These are phyloP conservation scores for Colletotrichum karsti DNA, from an alignment of 2,329 filamentous ascomycete genomes.

Conservation along the genomic window DNA sequence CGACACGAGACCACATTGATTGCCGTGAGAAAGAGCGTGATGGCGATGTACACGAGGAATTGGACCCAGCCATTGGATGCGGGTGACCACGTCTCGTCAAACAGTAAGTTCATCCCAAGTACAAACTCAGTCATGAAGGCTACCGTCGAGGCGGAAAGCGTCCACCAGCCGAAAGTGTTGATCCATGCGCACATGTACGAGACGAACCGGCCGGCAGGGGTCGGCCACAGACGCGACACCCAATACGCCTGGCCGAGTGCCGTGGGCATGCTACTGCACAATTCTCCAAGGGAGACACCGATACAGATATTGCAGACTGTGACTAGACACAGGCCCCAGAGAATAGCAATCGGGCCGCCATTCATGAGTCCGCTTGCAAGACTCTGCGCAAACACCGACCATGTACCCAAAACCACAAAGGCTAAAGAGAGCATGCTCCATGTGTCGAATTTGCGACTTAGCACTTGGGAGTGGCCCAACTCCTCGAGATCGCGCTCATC, in stretches of 20 bases:
- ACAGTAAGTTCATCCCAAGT: constrained; percentile 64
- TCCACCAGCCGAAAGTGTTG: constrained; percentile 69
- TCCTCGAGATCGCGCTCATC: constrained; percentile 49
- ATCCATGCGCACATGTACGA: constrained; percentile 69
- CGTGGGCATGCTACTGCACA: constrained; percentile 67
- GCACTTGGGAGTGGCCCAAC: constrained; percentile 47
- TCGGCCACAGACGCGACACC: constrained; percentile 51
- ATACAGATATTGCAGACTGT: constrained; percentile 61
- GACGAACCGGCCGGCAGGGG: constrained; percentile 53
- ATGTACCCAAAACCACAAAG: constrained; percentile 66
- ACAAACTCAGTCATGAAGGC: constrained; percentile 68
- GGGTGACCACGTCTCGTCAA: constrained; percentile 55
- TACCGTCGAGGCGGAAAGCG: constrained; percentile 61
- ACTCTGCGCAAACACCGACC: constrained; percentile 62
- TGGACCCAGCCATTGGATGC: constrained; percentile 56
- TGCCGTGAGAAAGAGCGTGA: constrained; percentile 55
- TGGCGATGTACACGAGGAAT: constrained; percentile 63
- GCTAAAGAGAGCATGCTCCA: constrained; percentile 66
- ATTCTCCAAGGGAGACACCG: constrained; percentile 62
- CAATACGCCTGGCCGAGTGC: constrained; percentile 69
- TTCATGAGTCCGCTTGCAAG: constrained; percentile 56
- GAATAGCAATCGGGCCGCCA: constrained; percentile 61
- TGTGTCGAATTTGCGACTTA: constrained; percentile 57
- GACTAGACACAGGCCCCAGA: constrained; percentile 64
- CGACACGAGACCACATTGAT: constrained; percentile 63